Conservation (phyloP, 345 rosid species). For the Iberis pinnata region DNA sequence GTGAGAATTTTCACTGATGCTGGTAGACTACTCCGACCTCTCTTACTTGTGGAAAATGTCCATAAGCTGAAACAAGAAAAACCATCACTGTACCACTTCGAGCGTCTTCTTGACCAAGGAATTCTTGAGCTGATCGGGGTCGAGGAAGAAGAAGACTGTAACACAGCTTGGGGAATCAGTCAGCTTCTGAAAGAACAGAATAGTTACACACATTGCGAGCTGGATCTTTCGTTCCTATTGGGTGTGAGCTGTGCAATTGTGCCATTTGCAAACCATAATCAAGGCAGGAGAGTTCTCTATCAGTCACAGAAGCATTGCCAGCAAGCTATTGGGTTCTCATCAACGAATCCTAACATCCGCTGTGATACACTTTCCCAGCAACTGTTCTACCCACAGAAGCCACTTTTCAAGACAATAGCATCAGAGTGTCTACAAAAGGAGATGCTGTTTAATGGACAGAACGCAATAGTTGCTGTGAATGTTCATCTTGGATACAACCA, state of each 20-base stretch:
- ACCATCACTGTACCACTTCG: conserved; percentile 42
- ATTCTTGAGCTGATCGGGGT: conserved; percentile 69
- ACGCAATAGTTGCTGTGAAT: conserved; percentile 88
- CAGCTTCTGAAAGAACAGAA: conserved; percentile 42
- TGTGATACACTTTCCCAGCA: conserved; percentile 78
- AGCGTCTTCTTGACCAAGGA: conserved; percentile 56
- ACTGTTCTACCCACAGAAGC: conserved; percentile 75
- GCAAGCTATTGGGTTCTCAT: conserved; percentile 84
- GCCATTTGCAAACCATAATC: conserved; percentile 87
- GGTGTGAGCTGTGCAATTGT: conserved; percentile 84
- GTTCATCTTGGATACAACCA: conserved; percentile 92
- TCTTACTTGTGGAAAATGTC: conserved; percentile 65
- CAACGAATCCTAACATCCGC: conserved; percentile 73
- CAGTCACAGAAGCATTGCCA: conserved; percentile 86
- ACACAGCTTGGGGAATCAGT: conserved; percentile 59
- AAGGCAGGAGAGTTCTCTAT: conserved; percentile 82
- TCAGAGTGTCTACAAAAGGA: conserved; percentile 65
- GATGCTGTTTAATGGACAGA: conserved; percentile 77
- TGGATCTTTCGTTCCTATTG: conserved; percentile 71
- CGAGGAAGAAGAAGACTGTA: conserved; percentile 91
- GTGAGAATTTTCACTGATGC: conserved; percentile 75
- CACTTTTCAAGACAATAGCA: conserved; percentile 69
- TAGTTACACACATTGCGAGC: conserved; percentile 65
- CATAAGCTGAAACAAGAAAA: conserved; percentile 42
- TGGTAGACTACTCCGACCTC: conserved; percentile 91